These are phyloP conservation scores for Scheffersomyces amazonensis DNA, from an alignment of 805 yeast species.

Conservation along the genomic window DNA sequence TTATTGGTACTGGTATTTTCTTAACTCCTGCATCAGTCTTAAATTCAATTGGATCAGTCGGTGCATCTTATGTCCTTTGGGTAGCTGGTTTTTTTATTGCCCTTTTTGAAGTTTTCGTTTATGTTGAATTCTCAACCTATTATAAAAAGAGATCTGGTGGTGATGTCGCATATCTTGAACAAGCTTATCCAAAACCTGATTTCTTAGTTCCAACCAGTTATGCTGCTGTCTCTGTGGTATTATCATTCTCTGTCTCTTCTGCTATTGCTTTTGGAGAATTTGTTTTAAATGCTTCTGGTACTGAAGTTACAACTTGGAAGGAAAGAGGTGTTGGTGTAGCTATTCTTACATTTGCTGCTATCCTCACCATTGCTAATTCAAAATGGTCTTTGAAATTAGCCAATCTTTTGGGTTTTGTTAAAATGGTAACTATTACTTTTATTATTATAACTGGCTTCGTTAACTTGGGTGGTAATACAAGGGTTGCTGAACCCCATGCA, in stretches of 20 bases:
- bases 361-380: slow-evolving; percentile 20
- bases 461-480: slow-evolving; percentile 33
- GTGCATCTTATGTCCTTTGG: slow-evolving; percentile 45
- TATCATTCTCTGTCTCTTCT: slow-evolving; percentile 59
- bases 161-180: slow-evolving; percentile 37
- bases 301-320: slow-evolving; percentile 28
- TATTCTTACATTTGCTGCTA: slow-evolving; percentile 21
- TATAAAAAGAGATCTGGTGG: slow-evolving; percentile 29
- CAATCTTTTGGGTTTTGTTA: slow-evolving; percentile 33
- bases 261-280: slow-evolving; percentile 69
- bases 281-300: slow-evolving; percentile 37
- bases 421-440: slow-evolving; percentile 29
- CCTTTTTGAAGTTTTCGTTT: slow-evolving; percentile 37
- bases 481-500: slow-evolving; percentile 24
- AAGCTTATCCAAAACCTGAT: slow-evolving; percentile 29
- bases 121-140: slow-evolving; percentile 38
- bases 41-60: slow-evolving; percentile 40
- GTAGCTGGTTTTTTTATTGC: slow-evolving; percentile 31
- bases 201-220: slow-evolving; percentile 37
- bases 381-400: slow-evolving; percentile 26
- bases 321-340: slow-evolving; percentile 35
- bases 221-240: slow-evolving; percentile 52
- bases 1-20: slow-evolving; percentile 45
- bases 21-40: slow-evolving; percentile 47
- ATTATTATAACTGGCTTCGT: slow-evolving; percentile 33